phyloP scores from a whole-genome alignment of 495 filamentous ascomycete species.

The Xylaria acuta region DNA sequence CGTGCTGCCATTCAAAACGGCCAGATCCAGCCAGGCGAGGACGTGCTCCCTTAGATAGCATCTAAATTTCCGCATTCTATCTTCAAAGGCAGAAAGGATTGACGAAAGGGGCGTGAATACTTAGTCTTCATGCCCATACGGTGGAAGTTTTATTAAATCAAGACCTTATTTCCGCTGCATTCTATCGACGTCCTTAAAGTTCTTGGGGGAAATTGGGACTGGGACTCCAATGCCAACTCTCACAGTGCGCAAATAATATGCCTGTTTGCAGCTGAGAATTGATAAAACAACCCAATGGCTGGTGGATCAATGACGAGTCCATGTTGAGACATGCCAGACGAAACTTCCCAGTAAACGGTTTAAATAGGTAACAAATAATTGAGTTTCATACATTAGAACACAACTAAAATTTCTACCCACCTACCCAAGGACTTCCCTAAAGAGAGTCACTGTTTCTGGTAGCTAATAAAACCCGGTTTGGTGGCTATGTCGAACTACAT shows the following conservation, averaged over 20 bases:
- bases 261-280: not conserved
- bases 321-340: not conserved
- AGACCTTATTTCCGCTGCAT: not conserved
- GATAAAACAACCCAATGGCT: not conserved
- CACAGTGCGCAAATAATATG: not conserved
- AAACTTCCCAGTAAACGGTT: not conserved
- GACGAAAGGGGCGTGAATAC: not conserved
- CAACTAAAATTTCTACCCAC: too few relatives aligned
- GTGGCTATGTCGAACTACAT: too few relatives aligned
- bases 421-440: too few relatives aligned
- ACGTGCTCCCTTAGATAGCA: constrained; percentile 32
- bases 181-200: not conserved
- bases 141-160: not conserved
- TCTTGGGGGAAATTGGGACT: not conserved
- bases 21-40: constrained; percentile 54
- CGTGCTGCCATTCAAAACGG: constrained; percentile 50
- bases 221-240: not conserved
- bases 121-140: not conserved
- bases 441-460: not conserved
- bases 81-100: not conserved
- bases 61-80: not conserved
- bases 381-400: too few relatives aligned
- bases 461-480: too few relatives aligned
- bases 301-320: not conserved
- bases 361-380: not conserved